Conservation (phyloP, 306 rosid genomes). For the Trichosanthes truncata region DNA sequence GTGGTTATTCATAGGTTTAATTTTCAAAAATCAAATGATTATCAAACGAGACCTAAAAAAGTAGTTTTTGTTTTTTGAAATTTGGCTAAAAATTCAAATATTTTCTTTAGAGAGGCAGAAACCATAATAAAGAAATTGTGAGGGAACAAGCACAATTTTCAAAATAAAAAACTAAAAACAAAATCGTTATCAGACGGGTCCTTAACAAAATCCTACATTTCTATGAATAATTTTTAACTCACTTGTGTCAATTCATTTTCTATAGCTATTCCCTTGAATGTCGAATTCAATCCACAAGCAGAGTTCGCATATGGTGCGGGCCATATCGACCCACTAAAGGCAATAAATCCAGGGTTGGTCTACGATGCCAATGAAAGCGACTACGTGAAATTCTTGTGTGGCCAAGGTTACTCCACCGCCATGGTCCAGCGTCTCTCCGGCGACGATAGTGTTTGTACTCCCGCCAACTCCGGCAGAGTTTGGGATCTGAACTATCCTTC, state of each 20-base stretch:
- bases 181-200: too few relatives aligned
- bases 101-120: too few relatives aligned
- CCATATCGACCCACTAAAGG: slow-evolving; percentile 19
- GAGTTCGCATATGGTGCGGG: slow-evolving; percentile 44
- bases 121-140: too few relatives aligned
- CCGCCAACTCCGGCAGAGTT: neutral
- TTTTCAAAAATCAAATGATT: too few relatives aligned
- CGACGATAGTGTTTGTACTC: slow-evolving; percentile 12
- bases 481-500: slow-evolving; percentile 37
- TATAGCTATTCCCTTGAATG: slow-evolving; percentile 23
- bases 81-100: too few relatives aligned
- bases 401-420: slow-evolving; percentile 14
- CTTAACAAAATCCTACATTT: neutral
- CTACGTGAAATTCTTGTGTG: slow-evolving; percentile 25
- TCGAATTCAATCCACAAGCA: slow-evolving; percentile 6
- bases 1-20: too few relatives aligned
- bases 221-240: neutral
- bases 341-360: slow-evolving; percentile 22
- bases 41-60: too few relatives aligned
- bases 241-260: neutral
- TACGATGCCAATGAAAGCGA: slow-evolving; percentile 27
- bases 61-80: too few relatives aligned
- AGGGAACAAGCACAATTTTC: too few relatives aligned
- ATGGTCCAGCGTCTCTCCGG: slow-evolving; percentile 7
- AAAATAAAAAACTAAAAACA: too few relatives aligned